Percentiles rank a stretch among this genome's conserved stretches.
phyloP scores from a whole-genome alignment of 805 yeast species.

The Sugiyamaella qingdaonensis region DNA sequence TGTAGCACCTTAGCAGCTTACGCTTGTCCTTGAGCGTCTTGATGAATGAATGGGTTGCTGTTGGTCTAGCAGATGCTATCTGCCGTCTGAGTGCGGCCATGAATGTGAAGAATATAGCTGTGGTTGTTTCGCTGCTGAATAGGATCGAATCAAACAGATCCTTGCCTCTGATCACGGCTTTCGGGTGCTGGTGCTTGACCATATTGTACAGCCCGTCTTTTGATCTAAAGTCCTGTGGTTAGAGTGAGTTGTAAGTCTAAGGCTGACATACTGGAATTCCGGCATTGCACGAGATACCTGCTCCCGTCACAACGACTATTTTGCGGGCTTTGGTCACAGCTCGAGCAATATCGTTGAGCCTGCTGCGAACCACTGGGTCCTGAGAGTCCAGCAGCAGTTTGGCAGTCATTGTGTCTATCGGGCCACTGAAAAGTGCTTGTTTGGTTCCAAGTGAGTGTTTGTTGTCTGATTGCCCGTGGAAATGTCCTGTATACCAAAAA shows the following conservation, averaged over 20 bases:
- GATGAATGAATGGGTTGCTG: constrained; percentile 78
- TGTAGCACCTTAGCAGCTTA: constrained; percentile 78
- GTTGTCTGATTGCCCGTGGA: too few species aligned
- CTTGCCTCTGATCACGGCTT: constrained; percentile 68
- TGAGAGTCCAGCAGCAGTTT: constrained; percentile 18
- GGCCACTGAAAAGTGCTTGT: neutral
- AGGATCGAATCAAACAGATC: constrained; percentile 86
- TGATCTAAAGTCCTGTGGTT: constrained; percentile 65
- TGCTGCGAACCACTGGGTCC: constrained; percentile 17
- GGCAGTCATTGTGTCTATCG: constrained; percentile 9
- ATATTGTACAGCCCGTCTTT: constrained; percentile 75
- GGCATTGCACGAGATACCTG: constrained; percentile 94
- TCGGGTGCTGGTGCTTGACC: constrained; percentile 61
- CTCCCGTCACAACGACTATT: constrained; percentile 80
- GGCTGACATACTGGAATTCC: constrained; percentile 65
- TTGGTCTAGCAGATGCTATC: constrained; percentile 66
- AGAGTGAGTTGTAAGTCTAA: neutral
- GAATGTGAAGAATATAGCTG: constrained; percentile 76
- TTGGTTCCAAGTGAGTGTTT: too few species aligned
- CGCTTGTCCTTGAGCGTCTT: constrained; percentile 53
- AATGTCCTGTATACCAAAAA: too few species aligned
- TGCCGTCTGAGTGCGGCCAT: constrained; percentile 75
- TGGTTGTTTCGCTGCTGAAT: constrained; percentile 62
- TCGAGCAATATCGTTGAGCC: constrained; percentile 33
- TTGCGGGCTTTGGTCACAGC: constrained; percentile 46